phyloP scores from a whole-genome alignment of 441 rosid genomes.

The Gossypium schwendimanii region DNA sequence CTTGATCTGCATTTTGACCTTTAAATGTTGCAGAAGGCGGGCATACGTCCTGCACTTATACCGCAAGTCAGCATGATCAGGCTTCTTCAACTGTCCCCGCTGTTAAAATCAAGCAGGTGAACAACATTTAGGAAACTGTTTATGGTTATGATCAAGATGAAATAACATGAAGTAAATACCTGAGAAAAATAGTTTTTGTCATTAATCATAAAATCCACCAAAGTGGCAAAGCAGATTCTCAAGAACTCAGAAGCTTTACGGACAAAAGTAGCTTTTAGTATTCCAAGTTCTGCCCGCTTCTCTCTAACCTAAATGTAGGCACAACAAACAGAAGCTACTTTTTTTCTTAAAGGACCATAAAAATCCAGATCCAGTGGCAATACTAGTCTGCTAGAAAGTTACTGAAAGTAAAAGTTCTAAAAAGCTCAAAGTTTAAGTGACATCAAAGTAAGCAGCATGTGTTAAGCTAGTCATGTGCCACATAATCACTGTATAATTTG shows the following conservation, averaged over 20 bases:
- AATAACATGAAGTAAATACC: slow-evolving; percentile 35
- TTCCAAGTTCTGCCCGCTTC: slow-evolving; percentile 82
- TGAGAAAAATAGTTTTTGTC: slow-evolving; percentile 99
- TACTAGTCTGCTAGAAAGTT: neutral
- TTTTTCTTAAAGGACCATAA: neutral
- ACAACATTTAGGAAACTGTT: slow-evolving; percentile 15
- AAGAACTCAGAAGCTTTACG: slow-evolving; percentile 91
- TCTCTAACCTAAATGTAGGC: slow-evolving; percentile 66
- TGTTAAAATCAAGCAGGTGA: slow-evolving; percentile 34
- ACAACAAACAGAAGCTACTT: neutral
- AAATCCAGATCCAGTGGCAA: slow-evolving; percentile 1
- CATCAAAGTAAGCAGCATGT: neutral
- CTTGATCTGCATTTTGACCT: slow-evolving; percentile 40
- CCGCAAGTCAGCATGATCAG: slow-evolving; percentile 98
- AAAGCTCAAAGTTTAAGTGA: neutral
- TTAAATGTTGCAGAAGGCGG: slow-evolving; percentile 92
- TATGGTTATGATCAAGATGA: slow-evolving; percentile 10
- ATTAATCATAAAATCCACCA: slow-evolving; percentile 97
- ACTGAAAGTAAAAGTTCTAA: neutral
- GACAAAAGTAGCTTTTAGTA: slow-evolving; percentile 70
- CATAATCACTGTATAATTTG: slow-evolving; percentile 5
- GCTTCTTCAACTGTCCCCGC: slow-evolving; percentile 98
- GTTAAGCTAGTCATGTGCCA: neutral
- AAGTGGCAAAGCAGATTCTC: slow-evolving; percentile 89
- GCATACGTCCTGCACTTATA: slow-evolving; percentile 99